Evolutionary conservation across 2,329 filamentous ascomycete genomes (phyloP).

Genomic region (Teratosphaeria destructans): DNA sequence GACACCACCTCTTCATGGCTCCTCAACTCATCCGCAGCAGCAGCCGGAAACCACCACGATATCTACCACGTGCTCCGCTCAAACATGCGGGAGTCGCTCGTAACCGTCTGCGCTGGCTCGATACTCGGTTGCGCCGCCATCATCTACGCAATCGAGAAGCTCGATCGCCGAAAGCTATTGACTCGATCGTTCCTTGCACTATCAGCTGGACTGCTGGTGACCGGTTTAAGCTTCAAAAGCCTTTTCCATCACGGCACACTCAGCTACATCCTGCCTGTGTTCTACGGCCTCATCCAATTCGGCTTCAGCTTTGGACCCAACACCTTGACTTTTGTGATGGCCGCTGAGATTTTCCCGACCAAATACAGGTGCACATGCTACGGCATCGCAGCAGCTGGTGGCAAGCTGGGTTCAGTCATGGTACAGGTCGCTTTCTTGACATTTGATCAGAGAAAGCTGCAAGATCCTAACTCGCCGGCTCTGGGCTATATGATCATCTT

Average conservation of each 20-base stretch:
- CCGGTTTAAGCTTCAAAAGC: conserved; percentile 33
- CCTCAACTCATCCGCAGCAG: neutral
- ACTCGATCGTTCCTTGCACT: conserved; percentile 36
- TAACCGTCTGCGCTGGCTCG: conserved; percentile 26
- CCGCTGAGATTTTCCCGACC: conserved; percentile 48
- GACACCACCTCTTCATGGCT: neutral
- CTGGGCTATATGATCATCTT: conserved; percentile 8
- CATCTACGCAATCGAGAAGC: conserved; percentile 29
- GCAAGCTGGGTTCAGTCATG: conserved; percentile 43
- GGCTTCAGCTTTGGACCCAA: conserved; percentile 39
- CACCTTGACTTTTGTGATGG: conserved; percentile 27
- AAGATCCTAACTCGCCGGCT: conserved; percentile 7
- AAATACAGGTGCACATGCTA: conserved; percentile 45
- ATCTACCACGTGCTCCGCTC: conserved; percentile 11
- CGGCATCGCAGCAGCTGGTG: conserved; percentile 43
- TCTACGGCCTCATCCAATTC: conserved; percentile 37
- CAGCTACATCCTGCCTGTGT: conserved; percentile 24
- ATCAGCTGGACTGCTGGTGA: conserved; percentile 32
- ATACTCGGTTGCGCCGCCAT: conserved; percentile 33
- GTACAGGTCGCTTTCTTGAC: conserved; percentile 29
- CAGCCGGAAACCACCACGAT: conserved; percentile 3
- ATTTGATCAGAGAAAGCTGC: neutral
- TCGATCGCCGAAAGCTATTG: conserved; percentile 34
- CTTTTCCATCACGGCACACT: conserved; percentile 18
- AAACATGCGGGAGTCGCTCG: neutral